Conservation (phyloP, 306 rosid species). For the Styphnolobium japonicum region DNA sequence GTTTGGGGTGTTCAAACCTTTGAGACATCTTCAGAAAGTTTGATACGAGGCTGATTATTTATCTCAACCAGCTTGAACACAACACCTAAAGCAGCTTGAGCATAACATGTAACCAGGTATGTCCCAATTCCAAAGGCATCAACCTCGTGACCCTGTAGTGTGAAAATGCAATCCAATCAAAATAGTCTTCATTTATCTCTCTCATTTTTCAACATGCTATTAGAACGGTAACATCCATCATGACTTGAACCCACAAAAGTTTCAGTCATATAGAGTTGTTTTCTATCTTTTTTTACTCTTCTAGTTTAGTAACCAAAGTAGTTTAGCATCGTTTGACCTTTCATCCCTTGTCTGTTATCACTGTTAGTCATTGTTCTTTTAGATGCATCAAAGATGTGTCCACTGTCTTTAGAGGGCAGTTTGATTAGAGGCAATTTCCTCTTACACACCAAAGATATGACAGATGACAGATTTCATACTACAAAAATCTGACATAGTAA, state of each 20-base stretch:
- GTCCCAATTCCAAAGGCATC: slow-evolving; percentile 90
- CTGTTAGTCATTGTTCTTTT: no score
- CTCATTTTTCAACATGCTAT: neutral
- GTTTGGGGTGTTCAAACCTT: slow-evolving; percentile 50
- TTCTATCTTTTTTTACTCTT: neutral
- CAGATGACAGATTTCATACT: no score
- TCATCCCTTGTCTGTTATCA: no score
- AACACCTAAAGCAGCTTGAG: slow-evolving; percentile 89
- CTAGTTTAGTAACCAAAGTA: no score
- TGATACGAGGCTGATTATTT: slow-evolving; percentile 76
- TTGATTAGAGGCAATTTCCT: no score
- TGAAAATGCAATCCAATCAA: neutral
- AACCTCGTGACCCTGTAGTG: slow-evolving; percentile 72
- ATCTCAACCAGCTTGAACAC: slow-evolving; percentile 93
- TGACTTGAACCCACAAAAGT: neutral
- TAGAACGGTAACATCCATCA: neutral
- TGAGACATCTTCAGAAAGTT: slow-evolving; percentile 82
- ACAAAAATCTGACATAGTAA: no score
- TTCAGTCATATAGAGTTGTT: neutral
- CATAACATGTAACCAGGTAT: slow-evolving; percentile 79
- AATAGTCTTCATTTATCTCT: neutral
- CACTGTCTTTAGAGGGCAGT: no score
- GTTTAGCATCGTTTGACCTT: no score
- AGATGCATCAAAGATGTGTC: no score
- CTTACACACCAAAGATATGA: no score